Evolutionary conservation across 2,329 filamentous ascomycete genomes (phyloP).

Genomic region (Cytospora leucostoma): DNA sequence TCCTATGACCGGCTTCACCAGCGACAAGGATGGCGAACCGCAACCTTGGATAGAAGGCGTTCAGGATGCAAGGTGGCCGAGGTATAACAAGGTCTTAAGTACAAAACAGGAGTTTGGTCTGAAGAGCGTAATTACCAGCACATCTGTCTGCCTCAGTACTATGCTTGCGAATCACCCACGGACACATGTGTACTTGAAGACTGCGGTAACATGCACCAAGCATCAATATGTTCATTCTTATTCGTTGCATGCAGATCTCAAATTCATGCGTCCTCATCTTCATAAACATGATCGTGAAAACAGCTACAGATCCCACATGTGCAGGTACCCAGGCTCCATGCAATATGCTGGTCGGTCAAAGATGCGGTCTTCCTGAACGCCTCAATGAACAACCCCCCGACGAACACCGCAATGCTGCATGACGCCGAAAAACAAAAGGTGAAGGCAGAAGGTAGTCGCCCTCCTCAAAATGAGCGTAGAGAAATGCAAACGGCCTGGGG

Average conservation of each 20-base stretch:
- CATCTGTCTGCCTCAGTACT: too few species aligned
- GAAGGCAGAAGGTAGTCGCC: background rate
- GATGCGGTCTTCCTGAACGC: conserved; percentile 20
- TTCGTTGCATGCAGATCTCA: background rate
- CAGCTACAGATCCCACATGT: background rate
- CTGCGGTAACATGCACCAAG: too few species aligned
- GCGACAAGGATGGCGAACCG: too few species aligned
- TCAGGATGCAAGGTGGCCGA: too few species aligned
- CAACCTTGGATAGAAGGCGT: too few species aligned
- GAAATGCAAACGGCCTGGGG: conserved; percentile 7
- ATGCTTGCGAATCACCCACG: too few species aligned
- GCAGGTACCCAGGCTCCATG: conserved; percentile 1
- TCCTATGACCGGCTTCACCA: too few species aligned
- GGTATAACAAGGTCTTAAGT: too few species aligned
- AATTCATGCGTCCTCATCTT: conserved; percentile 6
- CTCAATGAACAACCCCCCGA: background rate
- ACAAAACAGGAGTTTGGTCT: too few species aligned
- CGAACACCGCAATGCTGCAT: conserved; percentile 7
- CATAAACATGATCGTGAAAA: conserved; percentile 15
- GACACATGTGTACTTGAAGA: too few species aligned
- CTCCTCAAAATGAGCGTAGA: conserved; percentile 11
- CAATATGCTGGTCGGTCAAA: conserved; percentile 7
- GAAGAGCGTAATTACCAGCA: too few species aligned
- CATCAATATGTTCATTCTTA: background rate
- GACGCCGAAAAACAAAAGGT: background rate